Evolutionary conservation across 208 protist genomes (phyloP).

Genomic region (Wallacemonas collosoma): DNA sequence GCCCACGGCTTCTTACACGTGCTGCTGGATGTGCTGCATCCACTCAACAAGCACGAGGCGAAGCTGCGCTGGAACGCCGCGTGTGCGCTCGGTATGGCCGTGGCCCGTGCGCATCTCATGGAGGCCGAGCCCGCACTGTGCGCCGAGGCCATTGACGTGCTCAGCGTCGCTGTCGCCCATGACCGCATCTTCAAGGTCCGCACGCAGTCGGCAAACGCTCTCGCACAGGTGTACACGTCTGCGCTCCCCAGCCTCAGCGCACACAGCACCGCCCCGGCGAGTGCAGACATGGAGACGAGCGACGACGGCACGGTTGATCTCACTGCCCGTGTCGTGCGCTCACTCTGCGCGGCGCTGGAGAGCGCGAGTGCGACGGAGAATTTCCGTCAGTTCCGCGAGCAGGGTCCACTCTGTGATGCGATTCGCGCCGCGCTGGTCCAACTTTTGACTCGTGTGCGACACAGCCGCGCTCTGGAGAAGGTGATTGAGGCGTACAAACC

Average conservation of each 20-base stretch:
- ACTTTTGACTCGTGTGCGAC: constrained; percentile 52
- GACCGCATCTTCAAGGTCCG: constrained; percentile 86
- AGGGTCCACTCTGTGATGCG: constrained; percentile 48
- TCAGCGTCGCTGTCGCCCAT: constrained; percentile 46
- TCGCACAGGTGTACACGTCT: constrained; percentile 30
- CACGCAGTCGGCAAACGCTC: constrained; percentile 68
- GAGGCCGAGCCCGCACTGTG: constrained; percentile 66
- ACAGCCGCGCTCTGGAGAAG: constrained; percentile 56
- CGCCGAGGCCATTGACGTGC: constrained; percentile 48
- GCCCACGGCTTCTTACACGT: constrained; percentile 70
- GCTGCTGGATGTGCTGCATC: constrained; percentile 53
- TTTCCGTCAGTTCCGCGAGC: constrained; percentile 70
- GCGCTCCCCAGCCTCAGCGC: constrained; percentile 17
- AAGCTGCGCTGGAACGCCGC: constrained; percentile 87
- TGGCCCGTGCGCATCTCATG: constrained; percentile 57
- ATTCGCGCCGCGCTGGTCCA: constrained; percentile 34
- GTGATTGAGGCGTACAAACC: constrained; percentile 49
- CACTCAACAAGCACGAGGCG: constrained; percentile 38
- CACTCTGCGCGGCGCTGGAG: constrained; percentile 66
- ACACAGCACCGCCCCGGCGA: neutral
- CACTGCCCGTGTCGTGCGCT: constrained; percentile 44
- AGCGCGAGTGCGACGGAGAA: constrained; percentile 49
- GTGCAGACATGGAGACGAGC: constrained; percentile 19
- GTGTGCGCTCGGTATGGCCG: constrained; percentile 57
- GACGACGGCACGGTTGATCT: constrained; percentile 43